A percentile compares a stretch with the other conserved stretches of the same genome.
Evolutionary conservation across 116 monocot genomes (phyloP).

Genomic region (Iris pallida): DNA sequence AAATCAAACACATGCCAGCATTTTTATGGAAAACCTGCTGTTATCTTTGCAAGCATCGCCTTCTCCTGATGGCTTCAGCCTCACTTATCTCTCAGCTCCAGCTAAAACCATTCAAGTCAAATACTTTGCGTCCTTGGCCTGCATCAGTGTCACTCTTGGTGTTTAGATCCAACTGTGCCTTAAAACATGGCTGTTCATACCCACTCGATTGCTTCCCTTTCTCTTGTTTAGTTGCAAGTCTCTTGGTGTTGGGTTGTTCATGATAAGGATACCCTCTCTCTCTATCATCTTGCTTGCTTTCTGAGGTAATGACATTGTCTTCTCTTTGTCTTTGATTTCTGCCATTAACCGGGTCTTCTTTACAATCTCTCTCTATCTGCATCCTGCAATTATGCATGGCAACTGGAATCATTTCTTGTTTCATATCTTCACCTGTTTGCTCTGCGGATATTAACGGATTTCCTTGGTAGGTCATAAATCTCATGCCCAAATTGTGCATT

Average conservation of each 20-base stretch:
- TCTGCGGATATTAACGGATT: slow-evolving; percentile 3
- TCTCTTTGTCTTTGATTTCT: neutral
- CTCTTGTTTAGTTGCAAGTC: slow-evolving; percentile 3
- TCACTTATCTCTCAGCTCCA: slow-evolving; percentile 13
- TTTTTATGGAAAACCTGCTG: too few species aligned
- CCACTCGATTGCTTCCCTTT: slow-evolving; percentile 2
- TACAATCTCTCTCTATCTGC: neutral
- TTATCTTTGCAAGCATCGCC: too few species aligned
- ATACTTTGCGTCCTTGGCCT: slow-evolving; percentile 4
- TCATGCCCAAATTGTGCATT: slow-evolving; percentile 11
- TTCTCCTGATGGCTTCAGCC: too few species aligned
- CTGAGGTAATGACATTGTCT: neutral
- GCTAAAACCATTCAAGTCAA: slow-evolving; percentile 29
- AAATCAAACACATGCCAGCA: too few species aligned
- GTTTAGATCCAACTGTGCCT: slow-evolving; percentile 14
- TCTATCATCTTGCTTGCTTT: slow-evolving; percentile 1
- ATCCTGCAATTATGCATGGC: neutral
- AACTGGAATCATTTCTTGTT: too few species aligned
- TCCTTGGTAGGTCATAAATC: slow-evolving; percentile 11
- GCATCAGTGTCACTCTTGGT: slow-evolving; percentile 6
- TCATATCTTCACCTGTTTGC: neutral
- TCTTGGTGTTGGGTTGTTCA: neutral
- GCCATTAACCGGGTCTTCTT: neutral
- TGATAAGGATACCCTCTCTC: neutral
- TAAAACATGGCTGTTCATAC: slow-evolving; percentile 2